These are phyloP conservation scores for Suzukiozyma palmioleophila DNA, from an alignment of 1,139 yeast genomes.

Conservation along the genomic window DNA sequence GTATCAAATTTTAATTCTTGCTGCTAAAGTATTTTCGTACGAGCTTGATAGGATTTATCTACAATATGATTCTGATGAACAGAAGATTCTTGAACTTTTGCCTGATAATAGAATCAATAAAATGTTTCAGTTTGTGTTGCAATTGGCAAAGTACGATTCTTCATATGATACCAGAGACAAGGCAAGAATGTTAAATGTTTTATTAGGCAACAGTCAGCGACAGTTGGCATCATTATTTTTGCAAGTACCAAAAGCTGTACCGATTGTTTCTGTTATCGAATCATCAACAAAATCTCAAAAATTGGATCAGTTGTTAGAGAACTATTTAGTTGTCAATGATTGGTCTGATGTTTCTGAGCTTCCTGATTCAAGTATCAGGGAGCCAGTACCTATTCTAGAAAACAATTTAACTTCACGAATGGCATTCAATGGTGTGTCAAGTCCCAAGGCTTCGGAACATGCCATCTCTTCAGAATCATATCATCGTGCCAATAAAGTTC, in stretches of 20 bases:
- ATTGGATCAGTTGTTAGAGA: slow-evolving; percentile 16
- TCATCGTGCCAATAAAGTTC: slow-evolving; percentile 7
- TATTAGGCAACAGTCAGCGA: slow-evolving; percentile 32
- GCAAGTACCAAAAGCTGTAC: slow-evolving; percentile 79
- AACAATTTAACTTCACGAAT: slow-evolving; percentile 18
- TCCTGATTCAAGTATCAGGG: slow-evolving; percentile 36
- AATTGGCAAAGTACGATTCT: slow-evolving; percentile 68
- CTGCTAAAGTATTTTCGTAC: slow-evolving; percentile 67
- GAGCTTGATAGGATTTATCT: slow-evolving; percentile 27
- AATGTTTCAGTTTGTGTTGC: slow-evolving; percentile 59
- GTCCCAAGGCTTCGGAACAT: slow-evolving; percentile 16
- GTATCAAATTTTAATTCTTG: slow-evolving; percentile 64
- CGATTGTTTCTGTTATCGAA: slow-evolving; percentile 16
- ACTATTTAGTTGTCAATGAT: slow-evolving; percentile 24
- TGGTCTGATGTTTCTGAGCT: slow-evolving; percentile 33
- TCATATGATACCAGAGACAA: slow-evolving; percentile 81
- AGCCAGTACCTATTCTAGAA: slow-evolving; percentile 21
- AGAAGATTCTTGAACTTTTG: slow-evolving; percentile 26
- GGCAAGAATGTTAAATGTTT: slow-evolving; percentile 66
- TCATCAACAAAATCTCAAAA: slow-evolving; percentile 8
- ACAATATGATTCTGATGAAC: slow-evolving; percentile 17
- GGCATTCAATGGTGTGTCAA: slow-evolving; percentile 11
- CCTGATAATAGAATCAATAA: slow-evolving; percentile 36
- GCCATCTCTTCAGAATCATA: slow-evolving; percentile 24
- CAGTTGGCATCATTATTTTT: slow-evolving; percentile 72